These are phyloP conservation scores for Phytopythium boreale DNA, from an alignment of 352 stramenopile genomes.

Conservation along the genomic window DNA sequence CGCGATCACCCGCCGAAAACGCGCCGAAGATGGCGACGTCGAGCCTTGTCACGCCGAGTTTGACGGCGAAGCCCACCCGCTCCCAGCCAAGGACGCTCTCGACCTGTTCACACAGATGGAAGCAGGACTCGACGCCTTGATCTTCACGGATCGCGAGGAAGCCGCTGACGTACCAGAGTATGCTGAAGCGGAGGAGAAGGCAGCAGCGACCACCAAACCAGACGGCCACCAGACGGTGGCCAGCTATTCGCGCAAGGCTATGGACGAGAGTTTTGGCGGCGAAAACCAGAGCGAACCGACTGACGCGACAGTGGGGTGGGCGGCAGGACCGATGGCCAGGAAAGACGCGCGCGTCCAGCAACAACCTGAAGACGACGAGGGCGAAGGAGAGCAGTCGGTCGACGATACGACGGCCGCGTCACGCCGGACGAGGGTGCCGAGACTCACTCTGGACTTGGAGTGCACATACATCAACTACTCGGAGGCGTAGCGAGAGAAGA, in stretches of 20 bases:
- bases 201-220: background rate
- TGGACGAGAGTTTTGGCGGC: background rate
- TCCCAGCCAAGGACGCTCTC: background rate
- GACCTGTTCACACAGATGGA: background rate
- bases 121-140: background rate
- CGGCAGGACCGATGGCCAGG: background rate
- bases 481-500: slow-evolving; percentile 4
- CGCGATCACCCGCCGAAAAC: slow-evolving; percentile 8
- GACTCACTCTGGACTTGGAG: slow-evolving; percentile 4
- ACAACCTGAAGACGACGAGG: slow-evolving; percentile 6
- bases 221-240: background rate
- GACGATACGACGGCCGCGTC: background rate
- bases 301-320: background rate
- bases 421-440: background rate
- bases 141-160: background rate
- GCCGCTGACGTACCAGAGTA: background rate
- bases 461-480: slow-evolving; percentile 6
- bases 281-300: slow-evolving; percentile 2
- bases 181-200: background rate
- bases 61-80: background rate
- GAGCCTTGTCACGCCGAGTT: background rate
- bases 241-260: background rate
- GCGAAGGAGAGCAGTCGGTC: background rate
- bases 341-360: background rate
- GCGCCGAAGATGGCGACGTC: background rate